Base-by-base conservation (phyloP, 2,329 filamentous ascomycete genomes). In the Penicillium sp. region DNA sequence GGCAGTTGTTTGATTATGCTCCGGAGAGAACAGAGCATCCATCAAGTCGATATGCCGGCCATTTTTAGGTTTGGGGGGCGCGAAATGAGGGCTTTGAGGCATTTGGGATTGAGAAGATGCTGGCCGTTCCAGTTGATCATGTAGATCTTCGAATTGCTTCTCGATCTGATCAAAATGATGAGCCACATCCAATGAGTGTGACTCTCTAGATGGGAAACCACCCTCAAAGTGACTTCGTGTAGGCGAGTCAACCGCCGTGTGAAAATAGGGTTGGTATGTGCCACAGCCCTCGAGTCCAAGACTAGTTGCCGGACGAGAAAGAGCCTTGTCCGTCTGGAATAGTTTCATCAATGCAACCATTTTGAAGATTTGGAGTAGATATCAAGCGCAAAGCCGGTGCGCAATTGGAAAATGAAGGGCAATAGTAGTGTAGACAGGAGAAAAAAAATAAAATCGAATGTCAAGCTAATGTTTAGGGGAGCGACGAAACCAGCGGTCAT, bases 41-140 rank as follows among this genome's bases (percentile, higher is more conserved):
- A 77, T 60, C 33, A 78, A 64, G 59, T 78, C 75, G 43, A 78
- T 68, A 66, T 78, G 74, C 21, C 74, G 70, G 25, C 57, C 53
- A 57, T 66, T 67, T 44, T 53, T 54, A 38, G 66, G 58, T 33
- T 54, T 71, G 44, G 58, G 68, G 38, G 56, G 53, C 16, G 58
- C 61, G 41, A 50, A 60, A 29, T 57, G 62, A 55, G 50, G 67
- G 25, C 65, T 65, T 43, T 59, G 65, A 21, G 67, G 65, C 16
- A 62, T 57, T 34, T 67, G 66, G 23, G 66, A 68, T 39, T 66
- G 58, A 33, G 68, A 61, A 40, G 71, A 69, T 41, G 61, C 31
- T 6, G 72, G 66, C 34, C 71, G 65, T 50, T 66, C 66, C 41
- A 76, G 65, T 39, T 70, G 65, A 27, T 73, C 69, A 56, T 76